phyloP scores from a whole-genome alignment of 306 rosid genomes.

The Medicago ruthenica region DNA sequence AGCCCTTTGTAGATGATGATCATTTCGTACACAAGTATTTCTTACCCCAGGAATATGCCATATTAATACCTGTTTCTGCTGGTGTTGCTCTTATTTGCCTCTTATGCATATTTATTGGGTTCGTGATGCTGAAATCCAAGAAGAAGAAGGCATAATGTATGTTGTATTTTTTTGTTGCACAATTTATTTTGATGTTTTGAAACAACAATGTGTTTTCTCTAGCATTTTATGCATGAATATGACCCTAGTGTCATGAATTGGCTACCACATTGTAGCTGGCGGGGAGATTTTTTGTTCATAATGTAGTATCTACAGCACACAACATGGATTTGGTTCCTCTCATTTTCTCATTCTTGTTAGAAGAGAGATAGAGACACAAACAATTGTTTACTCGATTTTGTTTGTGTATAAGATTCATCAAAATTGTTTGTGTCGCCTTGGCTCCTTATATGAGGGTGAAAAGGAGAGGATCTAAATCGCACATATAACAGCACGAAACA shows the following conservation, averaged over 20 bases:
- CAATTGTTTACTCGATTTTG: too few species aligned
- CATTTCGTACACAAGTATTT: constrained; percentile 87
- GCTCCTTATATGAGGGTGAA: not conserved
- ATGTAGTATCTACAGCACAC: not conserved
- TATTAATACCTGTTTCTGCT: constrained; percentile 78
- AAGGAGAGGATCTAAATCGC: not conserved
- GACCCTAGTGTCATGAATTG: not conserved
- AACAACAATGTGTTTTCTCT: not conserved
- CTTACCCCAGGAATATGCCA: constrained; percentile 89
- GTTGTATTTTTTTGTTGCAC: constrained; percentile 18
- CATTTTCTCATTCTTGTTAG: not conserved
- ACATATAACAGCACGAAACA: not conserved
- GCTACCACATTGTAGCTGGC: not conserved
- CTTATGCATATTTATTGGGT: constrained; percentile 74
- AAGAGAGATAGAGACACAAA: not conserved
- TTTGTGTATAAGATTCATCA: too few species aligned
- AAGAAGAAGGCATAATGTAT: constrained; percentile 73
- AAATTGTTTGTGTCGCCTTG: not conserved
- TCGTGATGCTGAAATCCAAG: constrained; percentile 92
- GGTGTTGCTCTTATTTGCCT: constrained; percentile 79
- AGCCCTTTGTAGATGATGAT: constrained; percentile 94
- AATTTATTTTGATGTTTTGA: constrained; percentile 16
- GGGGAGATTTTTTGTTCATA: not conserved
- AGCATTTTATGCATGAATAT: constrained; percentile 2
- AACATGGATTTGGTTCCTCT: not conserved